These are phyloP conservation scores for Conticribra weissflogii DNA, from an alignment of 108 stramenopile species.

Conservation along the genomic window DNA sequence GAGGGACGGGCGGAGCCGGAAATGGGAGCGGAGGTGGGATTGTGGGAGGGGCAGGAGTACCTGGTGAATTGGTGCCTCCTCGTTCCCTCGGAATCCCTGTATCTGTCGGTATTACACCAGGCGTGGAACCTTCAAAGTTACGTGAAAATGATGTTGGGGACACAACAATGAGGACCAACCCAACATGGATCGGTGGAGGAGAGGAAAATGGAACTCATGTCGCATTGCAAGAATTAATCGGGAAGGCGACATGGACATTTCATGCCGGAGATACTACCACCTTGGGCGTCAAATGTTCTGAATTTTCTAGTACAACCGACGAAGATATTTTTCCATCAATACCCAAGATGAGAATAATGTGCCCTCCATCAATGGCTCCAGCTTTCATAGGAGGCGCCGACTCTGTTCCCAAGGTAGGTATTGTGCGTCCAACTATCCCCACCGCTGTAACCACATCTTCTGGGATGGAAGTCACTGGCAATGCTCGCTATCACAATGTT, in stretches of 20 bases:
- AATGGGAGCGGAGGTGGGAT: conserved; percentile 18
- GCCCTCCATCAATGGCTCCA: conserved; percentile 47
- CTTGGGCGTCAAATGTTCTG: neutral
- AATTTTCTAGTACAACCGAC: conserved; percentile 4
- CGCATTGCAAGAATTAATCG: conserved; percentile 36
- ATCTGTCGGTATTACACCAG: conserved; percentile 48
- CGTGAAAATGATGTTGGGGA: conserved; percentile 6
- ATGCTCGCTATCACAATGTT: conserved; percentile 40
- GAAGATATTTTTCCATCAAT: conserved; percentile 13
- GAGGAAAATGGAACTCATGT: conserved; percentile 39
- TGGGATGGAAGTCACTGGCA: conserved; percentile 51
- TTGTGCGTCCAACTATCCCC: conserved; percentile 74
- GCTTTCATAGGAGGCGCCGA: conserved; percentile 62
- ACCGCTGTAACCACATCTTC: conserved; percentile 24
- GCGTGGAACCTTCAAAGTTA: conserved; percentile 20
- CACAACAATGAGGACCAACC: too few species aligned
- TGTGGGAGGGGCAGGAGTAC: conserved; percentile 8
- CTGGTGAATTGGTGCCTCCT: conserved; percentile 25
- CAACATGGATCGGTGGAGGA: conserved; percentile 43
- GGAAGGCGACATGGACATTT: conserved; percentile 30
- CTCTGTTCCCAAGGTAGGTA: conserved; percentile 78
- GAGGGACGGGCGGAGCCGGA: conserved; percentile 41
- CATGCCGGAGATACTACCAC: conserved; percentile 41
- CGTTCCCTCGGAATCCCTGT: conserved; percentile 46
- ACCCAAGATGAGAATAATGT: conserved; percentile 41